A percentile compares a stretch with the other conserved stretches of the same genome.
Conservation (phyloP, 805 yeast species). For the Blastobotrys peoriensis region DNA sequence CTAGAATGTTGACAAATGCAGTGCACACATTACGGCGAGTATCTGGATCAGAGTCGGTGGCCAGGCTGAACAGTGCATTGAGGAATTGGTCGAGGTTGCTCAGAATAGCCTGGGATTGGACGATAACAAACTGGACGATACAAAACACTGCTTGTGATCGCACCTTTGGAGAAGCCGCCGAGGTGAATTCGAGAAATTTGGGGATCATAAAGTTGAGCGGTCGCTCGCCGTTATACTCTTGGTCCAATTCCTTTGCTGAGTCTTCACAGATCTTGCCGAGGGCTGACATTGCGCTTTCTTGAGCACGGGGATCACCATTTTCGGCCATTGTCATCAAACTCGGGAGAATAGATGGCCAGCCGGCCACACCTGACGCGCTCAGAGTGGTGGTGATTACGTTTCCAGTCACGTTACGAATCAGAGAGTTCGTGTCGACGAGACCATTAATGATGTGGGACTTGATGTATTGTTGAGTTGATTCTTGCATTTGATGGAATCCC, state of each 20-base stretch:
- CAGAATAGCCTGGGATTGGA: conserved; percentile 60
- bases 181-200: conserved; percentile 49
- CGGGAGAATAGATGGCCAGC: conserved; percentile 73
- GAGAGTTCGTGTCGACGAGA: conserved; percentile 45
- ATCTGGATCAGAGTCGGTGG: conserved; percentile 50
- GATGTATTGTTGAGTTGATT: conserved; percentile 39
- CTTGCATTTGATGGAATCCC: conserved; percentile 28
- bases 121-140: conserved; percentile 66
- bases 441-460: conserved; percentile 41
- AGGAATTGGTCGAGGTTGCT: conserved; percentile 63
- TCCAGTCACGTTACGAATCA: conserved; percentile 84
- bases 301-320: conserved; percentile 39
- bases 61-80: conserved; percentile 58
- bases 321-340: conserved; percentile 58
- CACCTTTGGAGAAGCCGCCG: conserved; percentile 39
- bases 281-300: conserved; percentile 77
- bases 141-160: conserved; percentile 63
- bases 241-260: conserved; percentile 57
- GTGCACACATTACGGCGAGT: conserved; percentile 73
- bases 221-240: conserved; percentile 55
- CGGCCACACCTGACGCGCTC: conserved; percentile 53
- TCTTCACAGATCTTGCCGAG: conserved; percentile 89
- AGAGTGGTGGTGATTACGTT: conserved; percentile 82
- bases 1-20: conserved; percentile 65
- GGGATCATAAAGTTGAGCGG: conserved; percentile 68